Evolutionary conservation across 352 stramenopile species (phyloP).

Genomic region (Globisporangium takayamanum): DNA sequence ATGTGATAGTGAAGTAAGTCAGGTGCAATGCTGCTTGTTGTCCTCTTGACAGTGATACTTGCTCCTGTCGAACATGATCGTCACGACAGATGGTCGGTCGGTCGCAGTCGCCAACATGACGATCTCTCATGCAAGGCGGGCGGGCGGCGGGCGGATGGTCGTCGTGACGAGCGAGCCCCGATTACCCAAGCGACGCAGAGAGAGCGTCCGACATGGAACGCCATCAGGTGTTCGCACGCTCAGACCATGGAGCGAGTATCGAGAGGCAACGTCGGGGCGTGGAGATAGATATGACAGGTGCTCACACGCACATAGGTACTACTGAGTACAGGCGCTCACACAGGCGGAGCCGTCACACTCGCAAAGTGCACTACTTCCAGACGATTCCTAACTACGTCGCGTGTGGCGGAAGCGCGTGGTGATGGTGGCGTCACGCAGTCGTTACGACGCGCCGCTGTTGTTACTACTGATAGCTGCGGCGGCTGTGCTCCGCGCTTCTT

Average conservation of each 20-base stretch:
- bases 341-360: background rate
- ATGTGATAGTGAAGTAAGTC: no score
- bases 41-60: background rate
- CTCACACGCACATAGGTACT: background rate
- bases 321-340: background rate
- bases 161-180: no score
- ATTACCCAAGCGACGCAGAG: no score
- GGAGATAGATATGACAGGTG: background rate
- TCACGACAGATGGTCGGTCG: background rate
- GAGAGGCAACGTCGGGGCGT: background rate
- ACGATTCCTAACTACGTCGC: background rate
- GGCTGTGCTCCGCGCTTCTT: slow-evolving; percentile 21
- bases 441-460: background rate
- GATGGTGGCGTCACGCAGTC: background rate
- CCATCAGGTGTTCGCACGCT: no score
- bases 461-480: background rate
- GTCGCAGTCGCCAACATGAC: background rate
- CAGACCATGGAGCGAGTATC: background rate
- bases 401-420: background rate
- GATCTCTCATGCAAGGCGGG: background rate
- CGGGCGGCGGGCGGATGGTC: no score
- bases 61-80: background rate
- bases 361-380: background rate
- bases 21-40: background rate
- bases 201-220: no score